Evolutionary conservation across 805 yeast species (phyloP).

Genomic region (Kodamaea restingae): DNA sequence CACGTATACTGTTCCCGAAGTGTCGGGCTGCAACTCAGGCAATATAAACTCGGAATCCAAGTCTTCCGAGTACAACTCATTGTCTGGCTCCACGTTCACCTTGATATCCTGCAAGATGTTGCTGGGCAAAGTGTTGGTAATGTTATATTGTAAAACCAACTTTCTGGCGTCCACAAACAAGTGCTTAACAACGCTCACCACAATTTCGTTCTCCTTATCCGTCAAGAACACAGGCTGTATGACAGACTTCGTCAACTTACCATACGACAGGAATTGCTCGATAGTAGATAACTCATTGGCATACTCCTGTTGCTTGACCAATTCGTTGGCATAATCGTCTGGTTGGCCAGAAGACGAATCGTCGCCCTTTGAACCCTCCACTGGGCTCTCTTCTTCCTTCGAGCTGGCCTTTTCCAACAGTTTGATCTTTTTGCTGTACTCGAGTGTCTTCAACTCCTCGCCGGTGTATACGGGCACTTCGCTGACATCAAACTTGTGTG

Average conservation of each 20-base stretch:
- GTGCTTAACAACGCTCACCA: slow-evolving; percentile 80
- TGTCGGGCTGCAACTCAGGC: slow-evolving; percentile 65
- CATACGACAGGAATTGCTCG: slow-evolving; percentile 71
- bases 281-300: slow-evolving; percentile 65
- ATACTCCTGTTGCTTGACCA: slow-evolving; percentile 57
- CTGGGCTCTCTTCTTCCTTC: slow-evolving; percentile 20
- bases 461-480: slow-evolving; percentile 61
- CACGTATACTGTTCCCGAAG: slow-evolving; percentile 72
- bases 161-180: slow-evolving; percentile 63
- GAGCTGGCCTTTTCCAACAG: slow-evolving; percentile 26
- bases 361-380: slow-evolving; percentile 11
- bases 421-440: slow-evolving; percentile 50
- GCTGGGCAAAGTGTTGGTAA: slow-evolving; percentile 80
- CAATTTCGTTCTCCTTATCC: slow-evolving; percentile 90
- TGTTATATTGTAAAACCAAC: slow-evolving; percentile 74
- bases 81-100: slow-evolving; percentile 63
- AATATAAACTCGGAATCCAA: slow-evolving; percentile 44
- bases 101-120: slow-evolving; percentile 73
- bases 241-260: slow-evolving; percentile 71
- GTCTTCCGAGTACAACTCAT: slow-evolving; percentile 57
- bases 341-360: slow-evolving; percentile 20
- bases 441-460: slow-evolving; percentile 65
- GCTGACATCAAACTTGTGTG: slow-evolving; percentile 64
- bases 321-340: slow-evolving; percentile 20
- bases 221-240: slow-evolving; percentile 61